These are phyloP conservation scores for Diaporthe citriasiana DNA, from an alignment of 2,329 filamentous ascomycete genomes.

Conservation along the genomic window DNA sequence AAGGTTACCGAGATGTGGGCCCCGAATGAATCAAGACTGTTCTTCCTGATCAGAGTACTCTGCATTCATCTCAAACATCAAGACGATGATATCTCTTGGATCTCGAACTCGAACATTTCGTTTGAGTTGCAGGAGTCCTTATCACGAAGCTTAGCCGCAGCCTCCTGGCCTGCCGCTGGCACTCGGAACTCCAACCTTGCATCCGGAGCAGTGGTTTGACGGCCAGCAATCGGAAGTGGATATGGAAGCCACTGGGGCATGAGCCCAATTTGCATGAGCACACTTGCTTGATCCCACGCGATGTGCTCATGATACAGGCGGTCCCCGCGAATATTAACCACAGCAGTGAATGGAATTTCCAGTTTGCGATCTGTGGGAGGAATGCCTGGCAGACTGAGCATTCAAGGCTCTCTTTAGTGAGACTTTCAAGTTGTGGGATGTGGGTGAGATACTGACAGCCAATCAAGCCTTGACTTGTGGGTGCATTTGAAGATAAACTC, in stretches of 20 bases:
- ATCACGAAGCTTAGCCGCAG: slow-evolving; percentile 62
- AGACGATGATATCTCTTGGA: slow-evolving; percentile 44
- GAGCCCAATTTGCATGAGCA: slow-evolving; percentile 72
- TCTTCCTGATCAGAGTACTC: not conserved
- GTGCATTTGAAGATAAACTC: slow-evolving; percentile 78
- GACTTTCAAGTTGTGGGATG: not conserved
- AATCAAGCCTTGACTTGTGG: slow-evolving; percentile 73
- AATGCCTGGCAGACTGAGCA: slow-evolving; percentile 63
- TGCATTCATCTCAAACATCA: no score
- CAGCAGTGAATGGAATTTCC: slow-evolving; percentile 72
- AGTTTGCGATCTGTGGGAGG: slow-evolving; percentile 65
- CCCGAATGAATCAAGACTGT: no score
- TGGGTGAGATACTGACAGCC: slow-evolving; percentile 67
- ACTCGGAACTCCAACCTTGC: slow-evolving; percentile 69
- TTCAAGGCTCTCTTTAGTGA: slow-evolving; percentile 16
- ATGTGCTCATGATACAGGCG: slow-evolving; percentile 80
- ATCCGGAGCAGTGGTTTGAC: slow-evolving; percentile 43
- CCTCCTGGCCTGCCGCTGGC: slow-evolving; percentile 71
- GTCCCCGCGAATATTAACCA: slow-evolving; percentile 78
- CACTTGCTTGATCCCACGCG: slow-evolving; percentile 76
- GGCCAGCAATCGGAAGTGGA: slow-evolving; percentile 64
- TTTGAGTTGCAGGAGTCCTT: slow-evolving; percentile 68
- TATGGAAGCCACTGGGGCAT: slow-evolving; percentile 76
- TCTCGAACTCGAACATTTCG: slow-evolving; percentile 60
- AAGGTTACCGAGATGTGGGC: no score